These are phyloP conservation scores for Rhynchosporium secalis DNA, from an alignment of 2,329 filamentous ascomycete species.

Conservation along the genomic window DNA sequence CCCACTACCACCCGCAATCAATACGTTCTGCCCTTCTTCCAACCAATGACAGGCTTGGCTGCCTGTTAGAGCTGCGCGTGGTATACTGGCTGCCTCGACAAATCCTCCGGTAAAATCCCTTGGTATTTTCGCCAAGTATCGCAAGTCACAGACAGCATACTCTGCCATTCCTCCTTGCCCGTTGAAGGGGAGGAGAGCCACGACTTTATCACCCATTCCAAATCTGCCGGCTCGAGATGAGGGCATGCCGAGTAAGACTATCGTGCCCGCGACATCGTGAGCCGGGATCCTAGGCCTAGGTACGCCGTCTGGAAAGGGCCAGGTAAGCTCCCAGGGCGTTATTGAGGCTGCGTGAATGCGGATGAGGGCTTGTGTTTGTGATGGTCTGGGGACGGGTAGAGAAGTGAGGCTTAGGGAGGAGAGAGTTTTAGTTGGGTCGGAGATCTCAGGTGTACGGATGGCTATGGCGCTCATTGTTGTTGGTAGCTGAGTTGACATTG, in stretches of 20 bases:
- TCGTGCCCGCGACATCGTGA: conserved; percentile 20
- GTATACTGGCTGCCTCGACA: conserved; percentile 22
- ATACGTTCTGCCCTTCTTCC: conserved; percentile 12
- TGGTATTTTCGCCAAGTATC: conserved; percentile 14
- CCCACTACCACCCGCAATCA: conserved; percentile 22
- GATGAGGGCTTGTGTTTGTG: conserved; percentile 19
- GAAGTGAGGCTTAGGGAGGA: conserved; percentile 10
- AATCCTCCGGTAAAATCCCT: conserved; percentile 6
- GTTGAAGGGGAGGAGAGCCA: conserved; percentile 14
- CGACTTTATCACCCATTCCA: conserved; percentile 14
- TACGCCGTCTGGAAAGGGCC: conserved; percentile 7
- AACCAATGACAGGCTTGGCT: conserved; percentile 19
- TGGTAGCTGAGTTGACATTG: not conserved
- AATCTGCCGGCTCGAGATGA: not conserved
- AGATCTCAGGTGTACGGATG: conserved; percentile 11
- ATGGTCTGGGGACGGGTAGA: not conserved
- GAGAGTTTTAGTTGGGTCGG: conserved; percentile 6
- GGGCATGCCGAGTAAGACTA: conserved; percentile 16
- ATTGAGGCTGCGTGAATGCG: conserved; percentile 19
- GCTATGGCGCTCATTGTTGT: conserved; percentile 20
- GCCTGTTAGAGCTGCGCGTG: conserved; percentile 20
- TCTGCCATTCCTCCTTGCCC: conserved; percentile 23
- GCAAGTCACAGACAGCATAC: conserved; percentile 17
- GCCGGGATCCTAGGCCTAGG: conserved; percentile 15
- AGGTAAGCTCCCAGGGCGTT: conserved; percentile 25